A percentile compares a stretch with the other conserved stretches of the same genome.
Evolutionary conservation across 2,329 filamentous ascomycete species (phyloP).

Genomic region (Pseudogymnoascus sp.): DNA sequence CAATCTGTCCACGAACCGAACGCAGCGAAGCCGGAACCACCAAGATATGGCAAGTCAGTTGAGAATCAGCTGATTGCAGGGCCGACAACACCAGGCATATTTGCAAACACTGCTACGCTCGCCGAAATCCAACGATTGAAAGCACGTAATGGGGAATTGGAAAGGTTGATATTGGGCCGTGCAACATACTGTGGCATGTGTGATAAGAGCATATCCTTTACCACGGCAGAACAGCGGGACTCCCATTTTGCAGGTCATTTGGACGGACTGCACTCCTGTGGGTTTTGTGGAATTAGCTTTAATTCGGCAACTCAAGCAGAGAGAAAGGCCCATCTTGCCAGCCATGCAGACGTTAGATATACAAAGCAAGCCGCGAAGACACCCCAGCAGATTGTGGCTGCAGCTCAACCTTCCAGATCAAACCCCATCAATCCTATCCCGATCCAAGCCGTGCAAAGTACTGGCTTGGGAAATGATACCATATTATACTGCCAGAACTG

Average conservation of each 20-base stretch:
- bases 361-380: not conserved
- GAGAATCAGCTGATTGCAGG: not conserved
- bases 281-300: not conserved
- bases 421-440: not conserved
- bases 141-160: not conserved
- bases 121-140: not conserved
- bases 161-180: not conserved
- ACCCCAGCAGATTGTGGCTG: not conserved
- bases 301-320: not conserved
- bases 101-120: not conserved
- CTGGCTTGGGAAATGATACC: not conserved
- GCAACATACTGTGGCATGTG: not conserved
- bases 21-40: not conserved
- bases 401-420: not conserved
- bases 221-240: not conserved
- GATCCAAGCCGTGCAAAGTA: not conserved
- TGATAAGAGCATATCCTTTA: conserved; percentile 1
- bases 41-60: conserved; percentile 3
- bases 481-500: not conserved
- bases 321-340: not conserved
- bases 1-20: conserved; percentile 2
- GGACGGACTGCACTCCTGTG: not conserved
- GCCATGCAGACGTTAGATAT: not conserved
- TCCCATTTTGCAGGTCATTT: not conserved
- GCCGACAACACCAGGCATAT: not conserved